These are phyloP conservation scores for Psilocybe mexicana DNA, from an alignment of 1,284 basidiomycete genomes.

Conservation along the genomic window DNA sequence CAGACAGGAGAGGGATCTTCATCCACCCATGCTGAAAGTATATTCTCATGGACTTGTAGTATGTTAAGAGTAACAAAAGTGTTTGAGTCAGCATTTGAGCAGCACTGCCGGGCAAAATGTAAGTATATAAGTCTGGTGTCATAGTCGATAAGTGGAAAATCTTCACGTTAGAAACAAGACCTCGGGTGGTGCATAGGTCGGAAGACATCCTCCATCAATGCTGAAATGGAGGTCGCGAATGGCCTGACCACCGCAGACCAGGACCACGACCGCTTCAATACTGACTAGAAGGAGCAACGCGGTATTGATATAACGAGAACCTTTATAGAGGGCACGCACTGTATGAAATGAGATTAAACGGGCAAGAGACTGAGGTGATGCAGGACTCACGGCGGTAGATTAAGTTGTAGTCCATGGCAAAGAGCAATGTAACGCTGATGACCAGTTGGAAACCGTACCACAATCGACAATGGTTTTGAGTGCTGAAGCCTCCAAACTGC, in stretches of 20 bases:
- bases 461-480: conserved; percentile 7
- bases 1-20: conserved; percentile 10
- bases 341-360: not conserved
- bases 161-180: conserved; percentile 10
- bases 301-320: conserved; percentile 1
- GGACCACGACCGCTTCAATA: conserved; percentile 5
- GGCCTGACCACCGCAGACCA: conserved; percentile 3
- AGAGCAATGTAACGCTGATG: conserved; percentile 1
- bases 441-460: conserved; percentile 11
- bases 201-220: conserved; percentile 9
- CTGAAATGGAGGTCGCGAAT: conserved; percentile 9
- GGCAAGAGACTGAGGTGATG: not conserved
- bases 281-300: not conserved
- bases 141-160: not conserved
- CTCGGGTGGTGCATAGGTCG: not conserved
- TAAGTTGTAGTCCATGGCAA: conserved; percentile 9
- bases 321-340: conserved; percentile 9
- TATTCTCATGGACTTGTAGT: conserved; percentile 9
- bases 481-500: conserved; percentile 6
- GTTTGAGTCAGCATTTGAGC: conserved; percentile 12
- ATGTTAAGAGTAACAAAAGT: conserved; percentile 9
- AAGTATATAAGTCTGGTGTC: not conserved
- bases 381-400: conserved; percentile 10
- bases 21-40: conserved; percentile 8
- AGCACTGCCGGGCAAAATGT: not conserved